These are phyloP conservation scores for Isabelozyma pseudorhagii DNA, from an alignment of 805 yeast species.

Conservation along the genomic window DNA sequence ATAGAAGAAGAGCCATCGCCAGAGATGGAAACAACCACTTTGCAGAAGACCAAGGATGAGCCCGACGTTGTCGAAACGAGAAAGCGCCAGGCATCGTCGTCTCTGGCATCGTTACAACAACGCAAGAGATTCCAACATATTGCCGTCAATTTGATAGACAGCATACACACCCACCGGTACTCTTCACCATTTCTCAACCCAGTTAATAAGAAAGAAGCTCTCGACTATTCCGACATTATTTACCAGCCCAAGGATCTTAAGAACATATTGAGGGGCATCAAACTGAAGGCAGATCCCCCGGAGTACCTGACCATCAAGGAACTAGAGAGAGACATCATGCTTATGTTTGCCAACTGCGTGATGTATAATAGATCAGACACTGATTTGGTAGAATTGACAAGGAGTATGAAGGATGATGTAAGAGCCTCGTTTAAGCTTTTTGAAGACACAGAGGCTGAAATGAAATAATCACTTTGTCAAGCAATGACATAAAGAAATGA, in stretches of 20 bases:
- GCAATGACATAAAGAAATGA: neutral
- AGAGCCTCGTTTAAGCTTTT: slow-evolving; percentile 55
- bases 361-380: slow-evolving; percentile 73
- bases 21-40: slow-evolving; percentile 13
- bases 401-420: slow-evolving; percentile 69
- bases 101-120: slow-evolving; percentile 12
- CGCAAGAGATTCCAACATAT: slow-evolving; percentile 59
- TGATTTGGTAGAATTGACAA: slow-evolving; percentile 59
- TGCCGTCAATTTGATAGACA: slow-evolving; percentile 59
- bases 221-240: slow-evolving; percentile 60
- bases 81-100: slow-evolving; percentile 11
- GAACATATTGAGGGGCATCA: slow-evolving; percentile 54
- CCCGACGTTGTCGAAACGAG: neutral
- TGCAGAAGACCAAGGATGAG: slow-evolving; percentile 3
- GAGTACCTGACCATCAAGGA: slow-evolving; percentile 54
- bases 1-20: neutral
- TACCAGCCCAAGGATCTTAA: slow-evolving; percentile 67
- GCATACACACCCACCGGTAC: slow-evolving; percentile 65
- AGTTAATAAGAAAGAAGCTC: slow-evolving; percentile 65
- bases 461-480: neutral
- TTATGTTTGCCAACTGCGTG: slow-evolving; percentile 81
- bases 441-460: slow-evolving; percentile 46
- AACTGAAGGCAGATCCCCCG: slow-evolving; percentile 33
- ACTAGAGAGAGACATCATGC: slow-evolving; percentile 63
- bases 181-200: slow-evolving; percentile 74